A percentile compares a stretch with the other conserved stretches of the same genome.
Evolutionary conservation across 805 yeast species (phyloP).

Genomic region (Torulaspora delbrueckii): DNA sequence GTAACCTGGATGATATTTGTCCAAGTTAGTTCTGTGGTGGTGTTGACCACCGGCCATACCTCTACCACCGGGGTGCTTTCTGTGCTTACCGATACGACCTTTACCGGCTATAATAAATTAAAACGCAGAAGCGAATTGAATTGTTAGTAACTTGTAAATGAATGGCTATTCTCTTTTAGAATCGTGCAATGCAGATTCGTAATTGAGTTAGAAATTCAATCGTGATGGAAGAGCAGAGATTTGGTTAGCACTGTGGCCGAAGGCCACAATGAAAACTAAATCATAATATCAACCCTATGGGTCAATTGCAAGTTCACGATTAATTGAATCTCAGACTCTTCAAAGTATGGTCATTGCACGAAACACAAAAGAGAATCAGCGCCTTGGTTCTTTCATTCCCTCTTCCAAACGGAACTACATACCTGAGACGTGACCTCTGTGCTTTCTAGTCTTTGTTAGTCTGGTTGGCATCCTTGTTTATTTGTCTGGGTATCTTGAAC

Average conservation of each 20-base stretch:
- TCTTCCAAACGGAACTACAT: conserved; percentile 47
- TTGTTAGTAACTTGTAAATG: conserved; percentile 12
- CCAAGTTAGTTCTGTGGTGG: conserved; percentile 99
- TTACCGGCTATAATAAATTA: conserved; percentile 76
- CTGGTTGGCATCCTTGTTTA: conserved; percentile 87
- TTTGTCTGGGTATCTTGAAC: conserved; percentile 1
- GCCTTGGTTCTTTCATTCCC: conserved; percentile 42
- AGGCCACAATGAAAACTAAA: neutral
- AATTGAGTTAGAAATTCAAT: neutral
- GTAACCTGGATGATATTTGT: conserved; percentile 99
- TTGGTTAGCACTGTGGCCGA: neutral
- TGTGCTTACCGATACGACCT: conserved; percentile 99
- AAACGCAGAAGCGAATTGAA: conserved; percentile 1
- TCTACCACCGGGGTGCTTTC: conserved; percentile 99
- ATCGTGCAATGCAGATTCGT: conserved; percentile 6
- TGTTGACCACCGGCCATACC: conserved; percentile 99
- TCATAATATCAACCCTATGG: neutral
- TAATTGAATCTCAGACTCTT: neutral
- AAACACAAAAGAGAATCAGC: conserved; percentile 25
- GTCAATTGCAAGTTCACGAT: conserved; percentile 2
- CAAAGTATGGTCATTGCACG: conserved; percentile 3
- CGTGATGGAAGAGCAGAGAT: conserved; percentile 9
- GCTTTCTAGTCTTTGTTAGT: conserved; percentile 99
- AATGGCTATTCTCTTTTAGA: conserved; percentile 10
- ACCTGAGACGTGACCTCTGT: conserved; percentile 99